Evolutionary conservation across 768 basidiomycete genomes (phyloP).

Genomic region (Boletus sensibilis): DNA sequence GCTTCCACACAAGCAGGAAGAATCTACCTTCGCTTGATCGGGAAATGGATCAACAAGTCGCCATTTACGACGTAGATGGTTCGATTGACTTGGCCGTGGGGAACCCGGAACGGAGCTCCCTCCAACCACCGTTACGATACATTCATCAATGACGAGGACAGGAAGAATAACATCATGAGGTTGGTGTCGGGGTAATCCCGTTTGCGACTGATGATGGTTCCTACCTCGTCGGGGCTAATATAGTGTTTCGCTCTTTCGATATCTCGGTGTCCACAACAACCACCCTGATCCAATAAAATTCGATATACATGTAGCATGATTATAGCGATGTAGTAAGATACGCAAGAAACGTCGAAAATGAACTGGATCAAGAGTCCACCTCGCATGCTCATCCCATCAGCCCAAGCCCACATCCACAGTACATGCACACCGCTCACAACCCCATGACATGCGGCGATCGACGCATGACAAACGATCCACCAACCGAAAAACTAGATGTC

Average conservation of each 20-base stretch:
- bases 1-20: neutral
- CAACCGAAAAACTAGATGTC: conserved; percentile 11
- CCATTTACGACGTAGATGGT: conserved; percentile 5
- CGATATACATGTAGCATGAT: neutral
- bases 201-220: too few species aligned
- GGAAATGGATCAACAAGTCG: conserved; percentile 1
- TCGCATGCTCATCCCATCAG: too few species aligned
- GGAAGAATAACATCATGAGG: neutral
- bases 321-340: neutral
- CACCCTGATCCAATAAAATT: neutral
- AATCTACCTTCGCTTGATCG: neutral
- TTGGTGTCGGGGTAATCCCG: neutral
- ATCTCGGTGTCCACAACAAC: too few species aligned
- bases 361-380: too few species aligned
- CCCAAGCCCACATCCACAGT: neutral
- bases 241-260: too few species aligned
- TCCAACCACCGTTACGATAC: conserved; percentile 3
- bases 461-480: neutral
- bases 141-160: conserved; percentile 12
- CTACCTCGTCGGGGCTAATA: too few species aligned
- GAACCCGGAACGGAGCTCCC: conserved; percentile 9
- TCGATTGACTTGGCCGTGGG: conserved; percentile 6
- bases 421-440: neutral
- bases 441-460: neutral
- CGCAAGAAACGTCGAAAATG: neutral